phyloP scores from a whole-genome alignment of 192 early-diverging fungal species.

The Jimgerdemannia flammicorona region DNA sequence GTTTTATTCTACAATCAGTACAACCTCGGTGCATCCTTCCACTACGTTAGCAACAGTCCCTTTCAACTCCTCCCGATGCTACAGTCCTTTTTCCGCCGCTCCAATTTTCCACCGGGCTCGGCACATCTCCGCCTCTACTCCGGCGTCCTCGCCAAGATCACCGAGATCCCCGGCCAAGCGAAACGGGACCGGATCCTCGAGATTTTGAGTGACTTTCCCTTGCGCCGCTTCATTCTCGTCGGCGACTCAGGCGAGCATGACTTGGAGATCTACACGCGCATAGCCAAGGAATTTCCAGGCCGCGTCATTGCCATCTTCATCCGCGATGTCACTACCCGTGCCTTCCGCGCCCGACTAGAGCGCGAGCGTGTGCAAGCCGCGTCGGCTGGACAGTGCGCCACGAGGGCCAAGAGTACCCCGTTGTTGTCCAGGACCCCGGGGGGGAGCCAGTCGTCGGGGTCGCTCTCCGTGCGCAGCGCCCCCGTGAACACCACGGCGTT shows the following conservation, averaged over 20 bases:
- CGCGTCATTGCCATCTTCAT: conserved; percentile 86
- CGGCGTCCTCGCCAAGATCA: conserved; percentile 53
- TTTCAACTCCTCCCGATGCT: conserved; percentile 78
- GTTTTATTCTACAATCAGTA: conserved; percentile 36
- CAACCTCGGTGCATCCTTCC: conserved; percentile 59
- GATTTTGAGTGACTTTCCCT: conserved; percentile 61
- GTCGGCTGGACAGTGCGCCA: no score
- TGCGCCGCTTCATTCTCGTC: conserved; percentile 75
- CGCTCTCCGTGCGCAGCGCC: no score
- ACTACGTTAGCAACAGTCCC: conserved; percentile 86
- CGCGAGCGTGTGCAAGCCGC: background rate
- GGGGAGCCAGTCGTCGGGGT: no score
- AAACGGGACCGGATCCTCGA: conserved; percentile 51
- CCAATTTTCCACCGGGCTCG: conserved; percentile 74
- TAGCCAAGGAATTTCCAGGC: conserved; percentile 56
- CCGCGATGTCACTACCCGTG: conserved; percentile 56
- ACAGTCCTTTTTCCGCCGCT: conserved; percentile 51
- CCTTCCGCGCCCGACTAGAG: background rate
- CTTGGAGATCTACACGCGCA: conserved; percentile 69
- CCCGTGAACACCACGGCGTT: no score
- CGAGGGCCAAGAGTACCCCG: no score
- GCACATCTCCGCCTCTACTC: conserved; percentile 65
- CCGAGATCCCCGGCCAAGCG: conserved; percentile 43
- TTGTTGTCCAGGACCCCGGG: no score
- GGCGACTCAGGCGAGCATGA: conserved; percentile 88